These are phyloP conservation scores for Pichia cabralensis DNA, from an alignment of 805 yeast genomes.

Conservation along the genomic window DNA sequence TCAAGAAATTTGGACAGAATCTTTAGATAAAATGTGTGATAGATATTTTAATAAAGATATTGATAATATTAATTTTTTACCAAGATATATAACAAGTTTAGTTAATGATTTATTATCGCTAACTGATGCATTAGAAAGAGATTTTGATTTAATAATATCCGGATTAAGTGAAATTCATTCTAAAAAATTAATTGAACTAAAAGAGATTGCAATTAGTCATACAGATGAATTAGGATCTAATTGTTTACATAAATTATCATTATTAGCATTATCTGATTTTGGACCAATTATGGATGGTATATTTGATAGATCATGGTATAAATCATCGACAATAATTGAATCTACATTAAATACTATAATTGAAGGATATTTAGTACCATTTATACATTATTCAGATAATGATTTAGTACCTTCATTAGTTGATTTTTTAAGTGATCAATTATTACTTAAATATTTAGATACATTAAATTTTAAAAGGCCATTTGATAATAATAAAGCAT, in stretches of 20 bases:
- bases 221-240: slow-evolving; percentile 19
- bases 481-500: slow-evolving; percentile 21
- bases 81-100: slow-evolving; percentile 22
- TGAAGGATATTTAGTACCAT: slow-evolving; percentile 19
- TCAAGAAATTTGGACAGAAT: slow-evolving; percentile 15
- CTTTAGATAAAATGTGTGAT: slow-evolving; percentile 13
- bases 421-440: slow-evolving; percentile 28
- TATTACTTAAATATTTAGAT: slow-evolving; percentile 28
- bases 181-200: slow-evolving; percentile 13
- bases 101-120: slow-evolving; percentile 24
- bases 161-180: slow-evolving; percentile 18
- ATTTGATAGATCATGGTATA: slow-evolving; percentile 24
- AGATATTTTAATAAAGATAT: neutral
- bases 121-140: slow-evolving; percentile 21
- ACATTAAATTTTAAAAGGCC: slow-evolving; percentile 16
- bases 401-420: slow-evolving; percentile 23
- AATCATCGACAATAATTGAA: slow-evolving; percentile 18
- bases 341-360: slow-evolving; percentile 20
- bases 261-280: slow-evolving; percentile 19
- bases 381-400: slow-evolving; percentile 20
- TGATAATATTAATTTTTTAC: slow-evolving; percentile 19
- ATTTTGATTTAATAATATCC: slow-evolving; percentile 13
- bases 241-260: slow-evolving; percentile 20
- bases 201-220: slow-evolving; percentile 14
- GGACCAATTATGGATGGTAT: slow-evolving; percentile 16